Conservation (phyloP, 768 basidiomycete species). For the Phallus indusiatus region DNA sequence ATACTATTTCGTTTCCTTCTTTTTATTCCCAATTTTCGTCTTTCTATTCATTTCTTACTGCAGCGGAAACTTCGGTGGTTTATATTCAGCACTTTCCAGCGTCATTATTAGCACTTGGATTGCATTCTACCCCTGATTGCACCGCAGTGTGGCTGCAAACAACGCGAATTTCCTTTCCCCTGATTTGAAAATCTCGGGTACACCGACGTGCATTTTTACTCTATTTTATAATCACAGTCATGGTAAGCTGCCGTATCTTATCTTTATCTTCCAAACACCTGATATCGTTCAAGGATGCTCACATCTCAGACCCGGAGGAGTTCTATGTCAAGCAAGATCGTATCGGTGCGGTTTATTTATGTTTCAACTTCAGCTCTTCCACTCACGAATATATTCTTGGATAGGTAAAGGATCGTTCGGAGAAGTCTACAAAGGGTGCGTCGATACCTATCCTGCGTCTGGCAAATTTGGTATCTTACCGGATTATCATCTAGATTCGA, state of each 20-base stretch:
- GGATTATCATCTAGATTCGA: constrained; percentile 56
- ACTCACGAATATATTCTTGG: not conserved
- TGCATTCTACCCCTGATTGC: not conserved
- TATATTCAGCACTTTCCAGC: not conserved
- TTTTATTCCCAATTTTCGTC: too few relatives aligned
- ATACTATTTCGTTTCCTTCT: too few relatives aligned
- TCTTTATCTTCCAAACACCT: not conserved
- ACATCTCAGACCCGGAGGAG: constrained; percentile 86
- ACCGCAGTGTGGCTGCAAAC: not conserved
- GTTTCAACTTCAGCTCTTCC: not conserved
- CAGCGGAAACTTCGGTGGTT: too few relatives aligned
- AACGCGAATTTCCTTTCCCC: not conserved
- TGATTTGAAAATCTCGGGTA: too few relatives aligned
- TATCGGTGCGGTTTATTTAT: constrained; percentile 56
- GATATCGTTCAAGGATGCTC: constrained; percentile 40
- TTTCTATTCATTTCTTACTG: too few relatives aligned
- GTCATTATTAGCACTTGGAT: not conserved
- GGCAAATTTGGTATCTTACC: constrained; percentile 6
- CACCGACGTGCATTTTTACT: not conserved
- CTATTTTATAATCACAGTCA: not conserved
- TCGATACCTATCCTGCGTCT: constrained; percentile 3
- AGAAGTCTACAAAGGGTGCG: constrained; percentile 97
- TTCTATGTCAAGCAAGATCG: constrained; percentile 96
- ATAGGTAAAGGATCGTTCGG: constrained; percentile 97
- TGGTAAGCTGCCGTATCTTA: not conserved